A percentile compares a stretch with the other conserved stretches of the same genome.
Evolutionary conservation across 176 grass and related monocot genomes (phyloP).

Genomic region (Oryza meridionalis): DNA sequence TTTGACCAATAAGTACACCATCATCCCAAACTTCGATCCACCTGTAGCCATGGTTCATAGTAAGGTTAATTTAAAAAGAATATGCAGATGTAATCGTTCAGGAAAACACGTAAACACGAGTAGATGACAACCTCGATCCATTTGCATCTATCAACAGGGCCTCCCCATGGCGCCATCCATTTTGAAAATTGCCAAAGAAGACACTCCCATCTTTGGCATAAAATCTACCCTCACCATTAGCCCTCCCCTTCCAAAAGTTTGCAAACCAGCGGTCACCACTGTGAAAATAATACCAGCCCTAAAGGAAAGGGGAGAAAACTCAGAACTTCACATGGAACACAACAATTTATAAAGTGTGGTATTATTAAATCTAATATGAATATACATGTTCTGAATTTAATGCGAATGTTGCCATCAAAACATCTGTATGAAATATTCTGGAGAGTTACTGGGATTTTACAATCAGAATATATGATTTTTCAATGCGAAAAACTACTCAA

Average conservation of each 20-base stretch:
- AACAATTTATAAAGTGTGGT: not conserved
- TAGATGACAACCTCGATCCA: slow-evolving; percentile 58
- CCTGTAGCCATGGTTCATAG: slow-evolving; percentile 43
- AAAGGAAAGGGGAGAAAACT: slow-evolving; percentile 23
- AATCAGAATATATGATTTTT: not conserved
- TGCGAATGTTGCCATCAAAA: not conserved
- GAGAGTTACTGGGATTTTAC: not conserved
- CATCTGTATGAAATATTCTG: slow-evolving; percentile 17
- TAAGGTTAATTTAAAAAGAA: slow-evolving; percentile 7
- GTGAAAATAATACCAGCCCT: slow-evolving; percentile 96
- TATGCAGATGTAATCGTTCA: not conserved
- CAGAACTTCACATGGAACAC: slow-evolving; percentile 12
- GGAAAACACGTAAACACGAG: not conserved
- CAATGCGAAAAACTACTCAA: not conserved
- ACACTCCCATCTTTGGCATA: slow-evolving; percentile 81
- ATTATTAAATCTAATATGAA: not conserved
- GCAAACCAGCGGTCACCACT: slow-evolving; percentile 85
- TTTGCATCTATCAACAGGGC: slow-evolving; percentile 67
- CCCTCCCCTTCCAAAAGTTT: slow-evolving; percentile 94
- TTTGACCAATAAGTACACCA: slow-evolving; percentile 56
- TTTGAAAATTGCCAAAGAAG: slow-evolving; percentile 87
- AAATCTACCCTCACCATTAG: slow-evolving; percentile 94
- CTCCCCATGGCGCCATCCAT: slow-evolving; percentile 85
- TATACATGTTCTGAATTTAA: slow-evolving; percentile 17
- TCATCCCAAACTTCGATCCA: slow-evolving; percentile 89